These are phyloP conservation scores for Cryptosporidium baileyi DNA, from an alignment of 169 alveolate genomes.

Conservation along the genomic window DNA sequence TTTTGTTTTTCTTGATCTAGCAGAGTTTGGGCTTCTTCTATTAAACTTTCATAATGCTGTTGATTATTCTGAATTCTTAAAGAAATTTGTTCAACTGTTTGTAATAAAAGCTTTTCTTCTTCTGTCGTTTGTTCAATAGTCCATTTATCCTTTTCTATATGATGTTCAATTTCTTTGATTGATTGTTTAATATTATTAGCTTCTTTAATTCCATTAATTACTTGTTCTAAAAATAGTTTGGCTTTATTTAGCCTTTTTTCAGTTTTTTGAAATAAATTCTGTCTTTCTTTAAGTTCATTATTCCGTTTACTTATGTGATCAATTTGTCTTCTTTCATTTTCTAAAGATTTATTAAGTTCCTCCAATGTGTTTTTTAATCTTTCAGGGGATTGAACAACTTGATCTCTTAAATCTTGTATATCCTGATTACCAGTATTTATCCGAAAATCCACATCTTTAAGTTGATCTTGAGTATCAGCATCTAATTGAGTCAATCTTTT, in stretches of 20 bases:
- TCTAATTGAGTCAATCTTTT: constrained; percentile 53
- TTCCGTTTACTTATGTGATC: constrained; percentile 30
- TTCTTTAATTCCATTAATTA: constrained; percentile 22
- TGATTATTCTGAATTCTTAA: constrained; percentile 60
- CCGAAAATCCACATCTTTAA: constrained; percentile 50
- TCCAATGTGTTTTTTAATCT: constrained; percentile 48
- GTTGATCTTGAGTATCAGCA: constrained; percentile 31
- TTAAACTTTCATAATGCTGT: constrained; percentile 64
- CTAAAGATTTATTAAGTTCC: constrained; percentile 50
- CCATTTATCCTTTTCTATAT: constrained; percentile 68
- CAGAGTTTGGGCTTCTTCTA: constrained; percentile 59
- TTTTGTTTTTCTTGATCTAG: constrained; percentile 50
- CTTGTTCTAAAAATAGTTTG: constrained; percentile 24
- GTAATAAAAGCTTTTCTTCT: constrained; percentile 32
- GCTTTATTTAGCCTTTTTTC: constrained; percentile 62
- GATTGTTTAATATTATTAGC: constrained; percentile 55
- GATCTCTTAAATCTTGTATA: constrained; percentile 49
- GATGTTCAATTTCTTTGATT: constrained; percentile 61
- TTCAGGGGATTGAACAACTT: constrained; percentile 66
- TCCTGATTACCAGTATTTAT: constrained; percentile 55
- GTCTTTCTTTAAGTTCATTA: constrained; percentile 59
- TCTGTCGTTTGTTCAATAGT: constrained; percentile 67
- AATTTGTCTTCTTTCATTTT: constrained; percentile 32
- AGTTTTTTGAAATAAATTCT: constrained; percentile 17
- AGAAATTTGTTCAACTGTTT: constrained; percentile 60